Percentiles rank a stretch among this genome's conserved stretches.
Evolutionary conservation across 345 rosid species (phyloP).

Genomic region (Pistacia vera): DNA sequence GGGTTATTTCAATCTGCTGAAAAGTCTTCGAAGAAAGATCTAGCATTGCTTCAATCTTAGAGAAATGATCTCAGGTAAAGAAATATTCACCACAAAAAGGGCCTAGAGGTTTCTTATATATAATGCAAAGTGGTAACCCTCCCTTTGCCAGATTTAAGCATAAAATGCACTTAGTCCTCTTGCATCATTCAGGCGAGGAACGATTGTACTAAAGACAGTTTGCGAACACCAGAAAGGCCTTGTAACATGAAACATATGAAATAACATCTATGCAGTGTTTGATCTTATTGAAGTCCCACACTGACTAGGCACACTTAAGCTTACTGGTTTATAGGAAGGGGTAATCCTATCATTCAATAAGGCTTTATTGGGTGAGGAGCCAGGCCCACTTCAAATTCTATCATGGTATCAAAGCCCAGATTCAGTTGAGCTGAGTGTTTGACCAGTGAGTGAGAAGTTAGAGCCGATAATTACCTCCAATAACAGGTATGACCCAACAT

Average conservation of each 20-base stretch:
- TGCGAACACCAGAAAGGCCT: conserved; percentile 2
- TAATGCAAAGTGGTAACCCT: background rate
- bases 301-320: too few relatives aligned
- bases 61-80: background rate
- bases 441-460: too few relatives aligned
- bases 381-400: too few relatives aligned
- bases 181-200: background rate
- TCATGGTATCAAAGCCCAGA: too few relatives aligned
- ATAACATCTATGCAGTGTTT: background rate
- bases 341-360: too few relatives aligned
- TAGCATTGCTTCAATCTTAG: background rate
- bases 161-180: background rate
- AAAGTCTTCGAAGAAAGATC: background rate
- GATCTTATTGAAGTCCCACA: too few relatives aligned
- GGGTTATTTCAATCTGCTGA: background rate
- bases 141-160: background rate
- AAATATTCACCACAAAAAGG: background rate
- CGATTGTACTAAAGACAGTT: background rate
- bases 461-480: too few relatives aligned
- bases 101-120: background rate
- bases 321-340: too few relatives aligned
- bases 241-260: background rate
- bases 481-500: too few relatives aligned
- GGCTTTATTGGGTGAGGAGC: too few relatives aligned
- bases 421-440: too few relatives aligned